Evolutionary conservation across 352 stramenopile species (phyloP).

Genomic region (Globisporangium yorkense): DNA sequence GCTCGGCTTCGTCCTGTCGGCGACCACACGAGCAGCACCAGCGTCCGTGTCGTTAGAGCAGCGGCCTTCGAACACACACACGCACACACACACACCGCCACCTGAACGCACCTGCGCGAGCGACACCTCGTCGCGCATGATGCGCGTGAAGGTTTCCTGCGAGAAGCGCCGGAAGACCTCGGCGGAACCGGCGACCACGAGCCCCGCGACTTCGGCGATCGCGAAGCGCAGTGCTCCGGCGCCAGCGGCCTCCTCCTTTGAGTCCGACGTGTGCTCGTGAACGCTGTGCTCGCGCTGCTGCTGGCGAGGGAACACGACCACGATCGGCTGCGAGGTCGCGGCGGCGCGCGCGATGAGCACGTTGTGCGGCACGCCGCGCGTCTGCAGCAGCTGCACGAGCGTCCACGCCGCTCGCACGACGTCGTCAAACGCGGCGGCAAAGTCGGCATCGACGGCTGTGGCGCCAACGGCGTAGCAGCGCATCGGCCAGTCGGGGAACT

Average conservation of each 20-base stretch:
- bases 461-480: constrained; percentile 33
- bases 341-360: constrained; percentile 27
- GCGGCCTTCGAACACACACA: neutral
- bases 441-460: neutral
- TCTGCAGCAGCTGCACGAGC: constrained; percentile 36
- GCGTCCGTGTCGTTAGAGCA: no score
- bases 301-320: constrained; percentile 58
- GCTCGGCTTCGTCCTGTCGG: constrained; percentile 5
- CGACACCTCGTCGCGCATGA: constrained; percentile 44
- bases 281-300: constrained; percentile 43
- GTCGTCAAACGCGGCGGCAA: neutral
- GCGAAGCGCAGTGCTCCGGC: constrained; percentile 37
- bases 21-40: no score
- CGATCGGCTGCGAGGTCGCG: constrained; percentile 3
- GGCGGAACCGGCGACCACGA: constrained; percentile 37
- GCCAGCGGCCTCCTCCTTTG: neutral
- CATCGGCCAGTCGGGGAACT: constrained; percentile 35
- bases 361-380: constrained; percentile 39
- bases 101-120: constrained; percentile 27
- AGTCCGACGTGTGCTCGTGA: neutral
- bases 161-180: constrained; percentile 25
- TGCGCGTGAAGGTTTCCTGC: constrained; percentile 29
- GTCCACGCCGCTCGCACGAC: constrained; percentile 28
- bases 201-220: constrained; percentile 51
- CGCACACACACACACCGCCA: neutral